phyloP scores from a whole-genome alignment of 495 filamentous ascomycete genomes.

The Daldinia vernicosa region DNA sequence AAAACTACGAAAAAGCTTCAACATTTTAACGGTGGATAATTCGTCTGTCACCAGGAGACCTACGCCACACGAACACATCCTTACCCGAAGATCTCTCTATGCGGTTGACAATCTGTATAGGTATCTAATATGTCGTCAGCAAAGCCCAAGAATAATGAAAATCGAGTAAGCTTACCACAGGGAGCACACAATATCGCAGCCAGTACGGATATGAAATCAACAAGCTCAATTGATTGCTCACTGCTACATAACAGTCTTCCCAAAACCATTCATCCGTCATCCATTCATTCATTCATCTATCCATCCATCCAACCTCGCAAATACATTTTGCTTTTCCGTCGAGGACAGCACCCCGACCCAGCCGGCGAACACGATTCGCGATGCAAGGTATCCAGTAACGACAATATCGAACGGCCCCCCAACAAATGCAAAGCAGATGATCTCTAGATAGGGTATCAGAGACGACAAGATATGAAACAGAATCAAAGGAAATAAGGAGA shows the following conservation, averaged over 20 bases:
- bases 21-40: background rate
- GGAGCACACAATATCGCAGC: background rate
- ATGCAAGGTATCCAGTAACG: conserved; percentile 25
- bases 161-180: conserved; percentile 4
- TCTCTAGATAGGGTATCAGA: conserved; percentile 47
- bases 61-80: background rate
- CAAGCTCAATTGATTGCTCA: conserved; percentile 33
- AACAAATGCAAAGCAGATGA: conserved; percentile 28
- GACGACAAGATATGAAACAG: conserved; percentile 20
- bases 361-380: conserved; percentile 30
- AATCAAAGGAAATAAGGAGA: conserved; percentile 18
- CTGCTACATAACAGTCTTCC: conserved; percentile 34
- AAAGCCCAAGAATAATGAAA: background rate
- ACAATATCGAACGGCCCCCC: conserved; percentile 3
- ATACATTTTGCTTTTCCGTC: conserved; percentile 15
- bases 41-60: background rate
- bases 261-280: conserved; percentile 2
- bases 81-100: background rate
- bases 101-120: background rate
- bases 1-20: background rate
- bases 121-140: conserved; percentile 7
- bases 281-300: conserved; percentile 23
- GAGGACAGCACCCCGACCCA: conserved; percentile 23
- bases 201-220: conserved; percentile 6
- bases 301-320: conserved; percentile 19